Conservation (phyloP, 495 filamentous ascomycete genomes). For the Mycothermus thermophilus region DNA sequence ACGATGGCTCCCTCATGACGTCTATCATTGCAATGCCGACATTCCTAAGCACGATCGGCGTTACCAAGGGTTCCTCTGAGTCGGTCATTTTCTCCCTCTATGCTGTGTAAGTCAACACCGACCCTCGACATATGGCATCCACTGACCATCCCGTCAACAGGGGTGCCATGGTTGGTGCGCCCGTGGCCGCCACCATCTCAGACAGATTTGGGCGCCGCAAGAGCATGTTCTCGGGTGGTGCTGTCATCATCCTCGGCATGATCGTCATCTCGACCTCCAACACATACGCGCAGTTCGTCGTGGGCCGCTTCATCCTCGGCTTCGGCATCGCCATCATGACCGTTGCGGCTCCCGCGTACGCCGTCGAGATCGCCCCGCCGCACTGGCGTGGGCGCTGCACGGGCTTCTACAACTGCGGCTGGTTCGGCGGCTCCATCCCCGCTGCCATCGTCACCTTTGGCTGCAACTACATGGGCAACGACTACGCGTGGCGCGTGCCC, state of each 20-base stretch:
- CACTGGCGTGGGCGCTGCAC: conserved; percentile 37
- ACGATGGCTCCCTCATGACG: conserved; percentile 36
- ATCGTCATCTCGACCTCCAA: conserved; percentile 26
- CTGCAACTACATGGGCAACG: conserved; percentile 25
- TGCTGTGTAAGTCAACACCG: conserved; percentile 25
- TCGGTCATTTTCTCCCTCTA: conserved; percentile 35
- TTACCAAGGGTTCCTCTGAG: conserved; percentile 23
- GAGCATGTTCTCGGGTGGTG: conserved; percentile 35
- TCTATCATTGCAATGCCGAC: conserved; percentile 27
- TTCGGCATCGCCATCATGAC: conserved; percentile 38
- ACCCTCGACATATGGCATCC: neutral
- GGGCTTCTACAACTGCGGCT: conserved; percentile 40
- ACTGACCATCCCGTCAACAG: conserved; percentile 7
- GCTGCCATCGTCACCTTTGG: conserved; percentile 33
- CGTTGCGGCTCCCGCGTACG: conserved; percentile 33
- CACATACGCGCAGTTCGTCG: conserved; percentile 30
- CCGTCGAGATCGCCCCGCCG: conserved; percentile 34
- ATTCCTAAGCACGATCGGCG: conserved; percentile 26
- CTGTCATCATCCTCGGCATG: conserved; percentile 40
- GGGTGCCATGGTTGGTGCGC: conserved; percentile 33
- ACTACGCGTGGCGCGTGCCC: conserved; percentile 34
- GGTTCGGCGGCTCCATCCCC: conserved; percentile 37
- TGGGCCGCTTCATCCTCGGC: conserved; percentile 38
- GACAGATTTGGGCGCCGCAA: conserved; percentile 30
- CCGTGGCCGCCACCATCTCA: conserved; percentile 31